Evolutionary conservation across 2,329 filamentous ascomycete genomes (phyloP).

Genomic region (Cladosporium sp.): DNA sequence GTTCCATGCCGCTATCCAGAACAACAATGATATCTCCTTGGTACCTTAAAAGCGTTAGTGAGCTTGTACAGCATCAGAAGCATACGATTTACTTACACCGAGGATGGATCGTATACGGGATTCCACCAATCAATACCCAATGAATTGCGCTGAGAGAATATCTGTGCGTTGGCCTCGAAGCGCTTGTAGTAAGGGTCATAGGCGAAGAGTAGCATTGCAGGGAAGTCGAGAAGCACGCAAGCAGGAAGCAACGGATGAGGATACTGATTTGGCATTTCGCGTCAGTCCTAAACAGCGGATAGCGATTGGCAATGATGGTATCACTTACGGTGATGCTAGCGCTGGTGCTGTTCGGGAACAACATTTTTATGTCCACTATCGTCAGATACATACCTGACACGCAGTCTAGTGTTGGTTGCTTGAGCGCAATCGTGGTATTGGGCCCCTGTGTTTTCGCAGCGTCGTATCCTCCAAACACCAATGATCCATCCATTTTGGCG

Average conservation of each 20-base stretch:
- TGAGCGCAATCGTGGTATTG: slow-evolving; percentile 12
- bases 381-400: slow-evolving; percentile 21
- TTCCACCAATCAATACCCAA: slow-evolving; percentile 3
- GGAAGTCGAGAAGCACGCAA: slow-evolving; percentile 18
- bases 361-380: slow-evolving; percentile 23
- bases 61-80: neutral
- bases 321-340: slow-evolving; percentile 8
- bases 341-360: slow-evolving; percentile 24
- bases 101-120: neutral
- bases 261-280: neutral
- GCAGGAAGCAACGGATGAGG: neutral
- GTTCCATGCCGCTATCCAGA: neutral
- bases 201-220: slow-evolving; percentile 15
- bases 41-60: neutral
- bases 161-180: slow-evolving; percentile 2
- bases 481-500: slow-evolving; percentile 18
- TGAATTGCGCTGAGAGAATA: neutral
- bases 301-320: neutral
- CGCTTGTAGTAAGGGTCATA: slow-evolving; percentile 13
- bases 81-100: slow-evolving; percentile 5
- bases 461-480: slow-evolving; percentile 17
- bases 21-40: slow-evolving; percentile 8
- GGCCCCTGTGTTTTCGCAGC: neutral
- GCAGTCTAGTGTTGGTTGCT: slow-evolving; percentile 13
- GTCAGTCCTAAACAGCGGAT: neutral